Evolutionary conservation across 139 green algal species (phyloP).

Genomic region (Chlamydomonas eustigma): DNA sequence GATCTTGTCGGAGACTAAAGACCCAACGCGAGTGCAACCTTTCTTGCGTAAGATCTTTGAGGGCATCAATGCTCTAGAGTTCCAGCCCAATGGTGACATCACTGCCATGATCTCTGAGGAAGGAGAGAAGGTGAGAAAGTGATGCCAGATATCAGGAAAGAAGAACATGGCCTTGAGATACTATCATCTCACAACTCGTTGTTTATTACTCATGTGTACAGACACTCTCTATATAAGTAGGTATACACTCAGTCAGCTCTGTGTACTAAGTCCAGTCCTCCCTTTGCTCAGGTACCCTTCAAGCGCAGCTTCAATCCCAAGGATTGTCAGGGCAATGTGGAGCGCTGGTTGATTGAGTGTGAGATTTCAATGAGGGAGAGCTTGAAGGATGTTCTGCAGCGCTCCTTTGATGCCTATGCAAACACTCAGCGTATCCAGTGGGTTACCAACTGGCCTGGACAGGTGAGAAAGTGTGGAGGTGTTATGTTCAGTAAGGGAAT

Average conservation of each 20-base stretch:
- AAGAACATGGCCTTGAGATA: background rate
- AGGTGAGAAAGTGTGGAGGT: constrained; percentile 33
- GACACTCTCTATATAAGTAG: no score
- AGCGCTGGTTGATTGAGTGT: constrained; percentile 79
- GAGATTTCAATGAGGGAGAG: constrained; percentile 64
- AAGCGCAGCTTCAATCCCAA: constrained; percentile 58
- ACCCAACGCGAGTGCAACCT: constrained; percentile 74
- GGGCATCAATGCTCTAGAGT: constrained; percentile 70
- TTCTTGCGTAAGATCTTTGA: constrained; percentile 83
- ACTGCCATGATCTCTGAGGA: constrained; percentile 71
- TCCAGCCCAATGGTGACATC: constrained; percentile 48
- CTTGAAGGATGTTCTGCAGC: constrained; percentile 37
- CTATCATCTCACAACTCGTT: constrained; percentile 5
- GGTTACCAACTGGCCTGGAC: constrained; percentile 58
- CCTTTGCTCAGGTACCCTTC: background rate
- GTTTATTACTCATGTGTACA: no score
- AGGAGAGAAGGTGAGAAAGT: constrained; percentile 54
- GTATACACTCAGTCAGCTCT: background rate
- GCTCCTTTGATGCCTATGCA: constrained; percentile 56
- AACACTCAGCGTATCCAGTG: constrained; percentile 50
- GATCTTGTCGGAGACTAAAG: constrained; percentile 79
- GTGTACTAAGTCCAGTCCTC: background rate
- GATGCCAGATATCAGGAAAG: no score
- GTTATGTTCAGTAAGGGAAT: no score
- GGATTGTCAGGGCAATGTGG: constrained; percentile 53